Conservation (phyloP, 2,329 filamentous ascomycete genomes). For the Ustilaginoidea virens region DNA sequence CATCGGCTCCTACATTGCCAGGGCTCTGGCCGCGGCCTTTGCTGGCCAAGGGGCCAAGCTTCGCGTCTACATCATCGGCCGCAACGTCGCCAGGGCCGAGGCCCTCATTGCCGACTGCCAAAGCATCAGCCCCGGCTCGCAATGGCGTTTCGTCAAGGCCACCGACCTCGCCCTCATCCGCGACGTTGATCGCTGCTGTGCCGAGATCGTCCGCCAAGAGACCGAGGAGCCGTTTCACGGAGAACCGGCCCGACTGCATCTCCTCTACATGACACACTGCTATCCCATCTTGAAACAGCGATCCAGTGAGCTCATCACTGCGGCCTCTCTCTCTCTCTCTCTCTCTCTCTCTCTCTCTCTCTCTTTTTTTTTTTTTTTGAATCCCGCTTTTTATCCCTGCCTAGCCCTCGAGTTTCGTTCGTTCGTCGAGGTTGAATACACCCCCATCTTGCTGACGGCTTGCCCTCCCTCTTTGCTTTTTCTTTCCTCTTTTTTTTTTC, state of each 20-base stretch:
- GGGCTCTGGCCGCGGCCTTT: conserved; percentile 4
- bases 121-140: conserved; percentile 4
- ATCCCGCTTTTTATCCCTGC: too few relatives aligned
- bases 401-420: too few relatives aligned
- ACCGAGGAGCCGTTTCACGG: conserved; percentile 3
- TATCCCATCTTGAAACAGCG: conserved; percentile 6
- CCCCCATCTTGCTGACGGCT: too few relatives aligned
- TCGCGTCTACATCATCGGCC: conserved; percentile 6
- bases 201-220: conserved; percentile 4
- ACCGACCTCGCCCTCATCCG: conserved; percentile 4
- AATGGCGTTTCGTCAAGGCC: conserved; percentile 5
- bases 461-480: too few relatives aligned
- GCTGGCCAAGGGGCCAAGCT: conserved; percentile 5
- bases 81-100: conserved; percentile 4
- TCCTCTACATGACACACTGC: conserved; percentile 6
- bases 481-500: too few relatives aligned
- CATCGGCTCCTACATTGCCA: conserved; percentile 5
- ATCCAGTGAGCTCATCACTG: conserved; percentile 2
- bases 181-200: conserved; percentile 4
- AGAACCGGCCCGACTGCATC: conserved; percentile 3
- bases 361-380: background rate
- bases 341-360: background rate
- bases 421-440: too few relatives aligned
- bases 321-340: background rate
- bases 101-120: conserved; percentile 2